A percentile compares a stretch with the other conserved stretches of the same genome.
These are phyloP conservation scores for Cruciata laevipes DNA, from an alignment of 257 asterid species.

Conservation along the genomic window DNA sequence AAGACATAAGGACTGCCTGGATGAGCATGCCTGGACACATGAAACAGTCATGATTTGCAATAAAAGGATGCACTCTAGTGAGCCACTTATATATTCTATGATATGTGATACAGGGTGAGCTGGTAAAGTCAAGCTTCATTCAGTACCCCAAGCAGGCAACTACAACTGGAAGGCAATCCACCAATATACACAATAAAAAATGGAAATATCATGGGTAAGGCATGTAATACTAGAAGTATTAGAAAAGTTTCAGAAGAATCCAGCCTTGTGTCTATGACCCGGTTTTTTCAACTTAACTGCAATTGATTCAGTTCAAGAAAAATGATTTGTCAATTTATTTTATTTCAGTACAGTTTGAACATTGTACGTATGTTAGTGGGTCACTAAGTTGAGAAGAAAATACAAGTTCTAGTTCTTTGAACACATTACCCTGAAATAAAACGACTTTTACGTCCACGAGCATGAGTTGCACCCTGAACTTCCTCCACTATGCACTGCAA, in stretches of 20 bases:
- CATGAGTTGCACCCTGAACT: constrained; percentile 98
- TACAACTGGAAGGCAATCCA: no score
- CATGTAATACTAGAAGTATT: not conserved
- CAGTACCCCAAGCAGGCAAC: no score
- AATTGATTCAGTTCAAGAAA: no score
- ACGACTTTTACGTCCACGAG: constrained; percentile 93
- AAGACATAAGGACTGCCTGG: constrained; percentile 98
- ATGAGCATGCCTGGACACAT: constrained; percentile 81
- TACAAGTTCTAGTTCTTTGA: constrained; percentile 7
- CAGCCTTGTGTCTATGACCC: not conserved
- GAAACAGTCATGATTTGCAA: not conserved
- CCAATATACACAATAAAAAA: not conserved
- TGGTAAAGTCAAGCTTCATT: no score
- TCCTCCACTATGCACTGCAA: constrained; percentile 95
- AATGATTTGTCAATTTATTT: no score
- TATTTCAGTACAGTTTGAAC: no score
- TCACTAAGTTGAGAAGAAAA: constrained; percentile 4
- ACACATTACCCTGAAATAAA: constrained; percentile 81
- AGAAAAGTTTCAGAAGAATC: not conserved
- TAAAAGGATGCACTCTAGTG: not conserved
- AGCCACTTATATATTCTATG: not conserved
- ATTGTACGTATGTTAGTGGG: no score
- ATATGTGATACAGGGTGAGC: not conserved
- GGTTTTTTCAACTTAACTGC: not conserved
- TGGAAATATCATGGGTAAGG: not conserved